phyloP scores from a whole-genome alignment of 2,329 filamentous ascomycete genomes.

The Trichophyton verrucosum region DNA sequence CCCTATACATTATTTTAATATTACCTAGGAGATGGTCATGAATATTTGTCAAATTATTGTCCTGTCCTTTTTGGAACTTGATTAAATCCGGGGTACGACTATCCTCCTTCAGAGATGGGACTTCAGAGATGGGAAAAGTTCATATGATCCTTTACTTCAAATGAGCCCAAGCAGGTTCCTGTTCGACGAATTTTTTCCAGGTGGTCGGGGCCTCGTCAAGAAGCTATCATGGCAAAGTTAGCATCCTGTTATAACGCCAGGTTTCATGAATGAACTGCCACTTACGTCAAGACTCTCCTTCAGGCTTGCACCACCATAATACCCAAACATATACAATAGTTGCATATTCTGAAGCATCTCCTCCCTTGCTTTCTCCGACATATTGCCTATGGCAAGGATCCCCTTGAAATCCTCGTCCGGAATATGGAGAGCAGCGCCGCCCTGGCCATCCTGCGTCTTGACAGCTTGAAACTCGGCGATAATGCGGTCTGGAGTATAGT shows the following conservation, averaged over 20 bases:
- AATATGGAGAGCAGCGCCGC: slow-evolving; percentile 17
- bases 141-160: not conserved
- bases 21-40: not conserved
- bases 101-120: not conserved
- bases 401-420: slow-evolving; percentile 19
- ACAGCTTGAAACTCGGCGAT: slow-evolving; percentile 28
- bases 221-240: not conserved
- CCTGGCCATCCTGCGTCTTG: slow-evolving; percentile 27
- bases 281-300: slow-evolving; percentile 18
- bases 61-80: not conserved
- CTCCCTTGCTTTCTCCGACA: slow-evolving; percentile 19
- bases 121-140: not conserved
- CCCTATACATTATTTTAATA: not conserved
- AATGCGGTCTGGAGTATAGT: slow-evolving; percentile 31
- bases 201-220: not conserved
- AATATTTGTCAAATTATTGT: not conserved
- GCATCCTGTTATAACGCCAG: too few relatives aligned
- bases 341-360: slow-evolving; percentile 45
- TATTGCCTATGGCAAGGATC: slow-evolving; percentile 13
- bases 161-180: not conserved
- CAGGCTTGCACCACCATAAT: slow-evolving; percentile 36
- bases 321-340: slow-evolving; percentile 41
- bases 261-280: slow-evolving; percentile 6
- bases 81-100: not conserved
- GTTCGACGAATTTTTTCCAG: slow-evolving; percentile 1